Conservation (phyloP, 345 rosid genomes). For the Carallia brachiata region DNA sequence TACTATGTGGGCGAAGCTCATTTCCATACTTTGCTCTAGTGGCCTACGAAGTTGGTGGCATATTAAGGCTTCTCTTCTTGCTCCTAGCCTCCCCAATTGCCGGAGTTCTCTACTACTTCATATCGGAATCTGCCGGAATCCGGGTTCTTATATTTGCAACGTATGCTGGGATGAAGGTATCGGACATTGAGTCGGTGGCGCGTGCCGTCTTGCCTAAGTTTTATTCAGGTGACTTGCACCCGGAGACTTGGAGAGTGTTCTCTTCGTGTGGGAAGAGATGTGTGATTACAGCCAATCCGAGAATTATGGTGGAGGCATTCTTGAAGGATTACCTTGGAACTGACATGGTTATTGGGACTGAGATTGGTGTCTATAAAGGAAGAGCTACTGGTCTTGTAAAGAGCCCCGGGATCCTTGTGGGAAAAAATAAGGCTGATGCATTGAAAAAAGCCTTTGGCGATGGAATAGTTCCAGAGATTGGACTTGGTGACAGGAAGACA, state of each 20-base stretch:
- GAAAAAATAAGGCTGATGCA: constrained; percentile 38
- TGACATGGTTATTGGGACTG: constrained; percentile 59
- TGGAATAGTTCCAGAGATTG: constrained; percentile 37
- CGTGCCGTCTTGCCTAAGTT: constrained; percentile 70
- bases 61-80: constrained; percentile 54
- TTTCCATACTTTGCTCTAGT: constrained; percentile 48
- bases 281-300: constrained; percentile 63
- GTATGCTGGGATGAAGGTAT: constrained; percentile 49
- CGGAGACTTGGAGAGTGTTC: constrained; percentile 57
- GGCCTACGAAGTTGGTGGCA: constrained; percentile 66
- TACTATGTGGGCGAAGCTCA: constrained; percentile 1
- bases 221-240: constrained; percentile 54
- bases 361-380: constrained; percentile 40
- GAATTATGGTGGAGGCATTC: constrained; percentile 65
- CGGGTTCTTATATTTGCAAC: constrained; percentile 48
- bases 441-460: constrained; percentile 35
- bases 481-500: constrained; percentile 33
- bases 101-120: constrained; percentile 44
- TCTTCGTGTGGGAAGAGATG: constrained; percentile 45
- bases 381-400: constrained; percentile 58
- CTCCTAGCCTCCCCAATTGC: constrained; percentile 54
- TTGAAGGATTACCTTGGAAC: constrained; percentile 56
- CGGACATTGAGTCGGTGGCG: constrained; percentile 59
- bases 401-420: constrained; percentile 44
- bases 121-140: constrained; percentile 51